phyloP scores from a whole-genome alignment of 208 protist genomes.

The Leishmania mexicana region DNA sequence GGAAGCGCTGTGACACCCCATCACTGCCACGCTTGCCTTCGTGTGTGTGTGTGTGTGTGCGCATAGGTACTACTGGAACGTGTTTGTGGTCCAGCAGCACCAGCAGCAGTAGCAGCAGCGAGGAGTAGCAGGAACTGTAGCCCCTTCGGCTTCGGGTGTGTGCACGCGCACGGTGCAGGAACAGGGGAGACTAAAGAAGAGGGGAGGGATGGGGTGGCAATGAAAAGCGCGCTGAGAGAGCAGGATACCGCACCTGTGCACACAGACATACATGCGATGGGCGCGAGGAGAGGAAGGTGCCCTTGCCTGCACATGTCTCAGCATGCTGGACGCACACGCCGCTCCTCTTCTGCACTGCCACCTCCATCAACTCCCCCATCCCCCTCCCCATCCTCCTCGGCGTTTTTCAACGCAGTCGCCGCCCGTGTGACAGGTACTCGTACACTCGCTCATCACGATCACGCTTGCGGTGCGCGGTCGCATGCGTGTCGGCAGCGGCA shows the following conservation, averaged over 20 bases:
- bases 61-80: neutral
- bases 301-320: neutral
- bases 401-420: conserved; percentile 18
- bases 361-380: neutral
- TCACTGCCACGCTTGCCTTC: neutral
- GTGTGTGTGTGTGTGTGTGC: conserved; percentile 8
- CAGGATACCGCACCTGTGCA: neutral
- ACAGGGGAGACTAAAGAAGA: neutral
- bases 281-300: neutral
- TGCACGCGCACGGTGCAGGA: neutral
- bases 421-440: conserved; percentile 27
- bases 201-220: neutral
- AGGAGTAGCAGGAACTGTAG: neutral
- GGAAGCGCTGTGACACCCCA: neutral
- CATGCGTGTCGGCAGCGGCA: neutral
- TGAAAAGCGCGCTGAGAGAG: neutral
- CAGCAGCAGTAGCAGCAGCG: neutral
- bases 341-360: neutral
- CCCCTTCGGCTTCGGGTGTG: neutral
- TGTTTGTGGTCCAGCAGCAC: neutral
- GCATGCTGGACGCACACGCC: neutral
- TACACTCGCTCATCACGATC: conserved; percentile 37
- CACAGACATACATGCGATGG: neutral
- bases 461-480: conserved; percentile 13
- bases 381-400: neutral